Conservation (phyloP, 768 basidiomycete species). For the Suillus variegatus region DNA sequence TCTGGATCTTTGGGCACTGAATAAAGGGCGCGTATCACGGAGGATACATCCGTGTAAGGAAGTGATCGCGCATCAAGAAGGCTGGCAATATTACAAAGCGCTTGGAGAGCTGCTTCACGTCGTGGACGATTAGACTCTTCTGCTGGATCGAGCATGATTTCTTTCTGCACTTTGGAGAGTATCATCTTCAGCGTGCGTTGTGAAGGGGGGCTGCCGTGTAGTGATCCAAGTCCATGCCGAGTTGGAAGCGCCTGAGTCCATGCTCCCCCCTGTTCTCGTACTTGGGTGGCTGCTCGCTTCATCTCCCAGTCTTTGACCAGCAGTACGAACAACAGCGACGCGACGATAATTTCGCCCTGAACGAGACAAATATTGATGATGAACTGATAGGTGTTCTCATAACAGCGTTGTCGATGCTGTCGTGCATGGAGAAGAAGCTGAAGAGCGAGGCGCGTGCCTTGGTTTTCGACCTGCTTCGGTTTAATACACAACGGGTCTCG, state of each 20-base stretch:
- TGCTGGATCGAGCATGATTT: constrained; percentile 29
- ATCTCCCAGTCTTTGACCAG: constrained; percentile 65
- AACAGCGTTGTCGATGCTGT: constrained; percentile 54
- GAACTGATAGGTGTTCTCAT: constrained; percentile 59
- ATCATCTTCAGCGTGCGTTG: constrained; percentile 37
- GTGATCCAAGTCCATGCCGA: constrained; percentile 15
- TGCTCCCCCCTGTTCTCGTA: constrained; percentile 19
- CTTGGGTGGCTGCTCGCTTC: constrained; percentile 30
- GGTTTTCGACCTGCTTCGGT: constrained; percentile 37
- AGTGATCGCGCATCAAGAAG: constrained; percentile 53
- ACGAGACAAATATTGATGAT: constrained; percentile 66
- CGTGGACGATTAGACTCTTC: constrained; percentile 20
- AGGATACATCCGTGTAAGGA: constrained; percentile 44
- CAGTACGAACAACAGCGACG: constrained; percentile 65
- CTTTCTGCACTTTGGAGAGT: constrained; percentile 26
- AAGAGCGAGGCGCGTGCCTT: constrained; percentile 51
- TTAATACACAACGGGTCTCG: constrained; percentile 30
- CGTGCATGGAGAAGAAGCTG: constrained; percentile 54
- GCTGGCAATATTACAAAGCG: constrained; percentile 57
- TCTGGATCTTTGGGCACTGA: constrained; percentile 42
- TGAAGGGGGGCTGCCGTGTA: constrained; percentile 20
- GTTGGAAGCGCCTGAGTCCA: constrained; percentile 17
- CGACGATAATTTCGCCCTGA: constrained; percentile 81
- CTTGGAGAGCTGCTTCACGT: constrained; percentile 49
- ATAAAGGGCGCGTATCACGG: constrained; percentile 50